Evolutionary conservation across 192 early-diverging fungal species (phyloP), one percentile per base, ranked within the genome.

Genomic region (Entrophospora sp.): DNA sequence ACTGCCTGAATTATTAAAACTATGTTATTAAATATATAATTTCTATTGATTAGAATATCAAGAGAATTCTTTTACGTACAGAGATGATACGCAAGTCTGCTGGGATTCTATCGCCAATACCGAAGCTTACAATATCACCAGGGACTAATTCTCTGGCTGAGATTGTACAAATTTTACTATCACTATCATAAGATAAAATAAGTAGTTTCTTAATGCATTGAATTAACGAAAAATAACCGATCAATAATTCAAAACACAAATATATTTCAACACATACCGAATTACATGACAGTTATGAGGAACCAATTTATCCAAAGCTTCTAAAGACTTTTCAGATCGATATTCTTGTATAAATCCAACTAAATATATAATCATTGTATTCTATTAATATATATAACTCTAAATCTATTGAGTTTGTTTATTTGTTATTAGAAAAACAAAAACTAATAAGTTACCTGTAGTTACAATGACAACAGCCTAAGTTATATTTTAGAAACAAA

Each of bases 301-400:
- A 7, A 90, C 90, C 20, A 92, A 72, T 56, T 89, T 86, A 72
- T 91, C 91, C 52, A 94, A 71, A 5, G 88, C 91, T 59, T 94
- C 86, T 4, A 94, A 71, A 18, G 88, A 90, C 69, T 94, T 84
- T 67, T 91, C 89, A 6, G 89, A 90, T 42, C 85, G 76, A 69
- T 94, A 94, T 67, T 94, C 91, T 70, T 94, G 91, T 6, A 91
- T 81, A 75, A 94, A 94, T 0, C 90, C 89, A 28, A 94, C 89
- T 91, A 69, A 6, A 43, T 22, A 36, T 52, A 34, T 57, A 10
- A 32, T 5, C 3, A 12, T 46, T 46, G n/a, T 22, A 22, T 22
- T 22, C 12, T 22, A 16, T 22, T 22, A 46, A 22, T n/a, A n/a
- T n/a, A 22, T 46, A 20, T 18, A 46, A 46, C n/a, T 13, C 18